Evolutionary conservation across 2,329 filamentous ascomycete species (phyloP).

Genomic region (Aaosphaeria pasadenensis): DNA sequence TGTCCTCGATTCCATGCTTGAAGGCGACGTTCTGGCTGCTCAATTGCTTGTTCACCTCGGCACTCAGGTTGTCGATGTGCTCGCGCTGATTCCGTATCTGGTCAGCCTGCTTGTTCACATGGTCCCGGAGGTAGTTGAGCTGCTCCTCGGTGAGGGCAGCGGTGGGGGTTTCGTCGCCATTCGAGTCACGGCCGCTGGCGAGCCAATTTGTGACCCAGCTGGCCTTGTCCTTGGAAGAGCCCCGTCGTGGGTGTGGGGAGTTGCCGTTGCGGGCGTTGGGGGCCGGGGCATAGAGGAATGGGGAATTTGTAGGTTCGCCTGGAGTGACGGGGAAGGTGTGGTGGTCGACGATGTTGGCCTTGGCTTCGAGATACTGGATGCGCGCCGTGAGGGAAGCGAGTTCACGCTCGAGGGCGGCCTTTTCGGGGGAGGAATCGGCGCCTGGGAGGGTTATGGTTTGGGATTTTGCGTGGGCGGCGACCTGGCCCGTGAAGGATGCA

Average conservation of each 20-base stretch:
- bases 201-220: slow-evolving; percentile 52
- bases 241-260: slow-evolving; percentile 25
- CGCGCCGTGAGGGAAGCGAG: slow-evolving; percentile 73
- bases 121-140: slow-evolving; percentile 79
- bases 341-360: slow-evolving; percentile 60
- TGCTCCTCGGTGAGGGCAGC: slow-evolving; percentile 73
- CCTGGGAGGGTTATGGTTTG: slow-evolving; percentile 72
- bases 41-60: slow-evolving; percentile 82
- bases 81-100: slow-evolving; percentile 84
- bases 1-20: slow-evolving; percentile 76
- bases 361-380: slow-evolving; percentile 78
- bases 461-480: slow-evolving; percentile 49
- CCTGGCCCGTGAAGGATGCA: slow-evolving; percentile 43
- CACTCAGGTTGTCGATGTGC: slow-evolving; percentile 80
- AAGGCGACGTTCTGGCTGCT: slow-evolving; percentile 79
- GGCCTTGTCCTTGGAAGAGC: slow-evolving; percentile 35
- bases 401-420: slow-evolving; percentile 77
- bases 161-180: slow-evolving; percentile 44
- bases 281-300: slow-evolving; percentile 47
- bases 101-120: slow-evolving; percentile 90
- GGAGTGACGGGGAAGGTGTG: slow-evolving; percentile 74
- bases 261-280: slow-evolving; percentile 29
- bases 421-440: slow-evolving; percentile 68
- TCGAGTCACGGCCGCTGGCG: slow-evolving; percentile 50
- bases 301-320: slow-evolving; percentile 61